phyloP scores from a whole-genome alignment of 306 rosid species.

The Cucumis hystrix region DNA sequence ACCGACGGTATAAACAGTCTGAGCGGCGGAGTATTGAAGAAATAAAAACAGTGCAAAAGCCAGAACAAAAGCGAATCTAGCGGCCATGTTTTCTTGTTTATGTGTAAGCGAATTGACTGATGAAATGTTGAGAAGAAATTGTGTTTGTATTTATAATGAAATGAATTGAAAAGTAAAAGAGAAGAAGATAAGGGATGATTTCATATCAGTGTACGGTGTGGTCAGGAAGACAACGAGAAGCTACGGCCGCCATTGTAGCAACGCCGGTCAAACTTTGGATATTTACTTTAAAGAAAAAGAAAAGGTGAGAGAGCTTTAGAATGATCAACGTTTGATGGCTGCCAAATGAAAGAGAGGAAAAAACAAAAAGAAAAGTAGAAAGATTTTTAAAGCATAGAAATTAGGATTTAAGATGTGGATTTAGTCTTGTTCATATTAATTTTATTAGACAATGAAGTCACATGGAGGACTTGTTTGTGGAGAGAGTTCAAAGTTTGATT shows the following conservation, averaged over 20 bases:
- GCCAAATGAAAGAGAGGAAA: not conserved
- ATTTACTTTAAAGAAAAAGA: not conserved
- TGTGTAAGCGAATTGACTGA: not conserved
- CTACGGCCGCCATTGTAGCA: not conserved
- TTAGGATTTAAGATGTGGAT: not conserved
- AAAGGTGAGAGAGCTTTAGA: not conserved
- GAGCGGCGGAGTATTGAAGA: constrained; percentile 6
- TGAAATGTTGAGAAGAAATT: not conserved
- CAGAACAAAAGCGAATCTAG: not conserved
- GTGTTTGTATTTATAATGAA: not conserved
- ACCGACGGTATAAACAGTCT: constrained; percentile 27
- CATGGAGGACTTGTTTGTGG: not conserved
- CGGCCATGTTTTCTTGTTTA: not conserved
- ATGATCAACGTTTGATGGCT: not conserved
- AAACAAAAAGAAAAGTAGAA: not conserved
- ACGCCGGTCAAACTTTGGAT: not conserved
- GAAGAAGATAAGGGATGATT: not conserved
- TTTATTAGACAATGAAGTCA: not conserved
- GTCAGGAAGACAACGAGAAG: not conserved
- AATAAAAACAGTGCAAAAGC: not conserved
- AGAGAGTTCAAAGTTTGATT: not conserved
- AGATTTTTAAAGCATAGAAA: too few relatives aligned
- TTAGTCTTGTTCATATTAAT: not conserved
- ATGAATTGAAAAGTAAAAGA: not conserved
- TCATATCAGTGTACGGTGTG: not conserved